Conservation (phyloP, 1,139 yeast genomes). For the Suhomyces chickasaworum region DNA sequence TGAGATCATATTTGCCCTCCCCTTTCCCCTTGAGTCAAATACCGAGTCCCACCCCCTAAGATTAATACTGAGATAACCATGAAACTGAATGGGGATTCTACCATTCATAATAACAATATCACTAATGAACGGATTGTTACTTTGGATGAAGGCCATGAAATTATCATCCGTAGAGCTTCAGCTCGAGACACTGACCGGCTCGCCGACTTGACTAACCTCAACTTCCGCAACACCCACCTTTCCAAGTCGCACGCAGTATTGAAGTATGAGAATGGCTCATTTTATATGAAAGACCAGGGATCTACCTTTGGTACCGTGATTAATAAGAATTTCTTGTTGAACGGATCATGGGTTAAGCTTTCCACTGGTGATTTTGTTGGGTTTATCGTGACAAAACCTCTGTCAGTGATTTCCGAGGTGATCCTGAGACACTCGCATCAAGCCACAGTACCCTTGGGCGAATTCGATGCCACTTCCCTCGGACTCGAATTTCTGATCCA, state of each 20-base stretch:
- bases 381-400: slow-evolving; percentile 35
- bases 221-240: slow-evolving; percentile 35
- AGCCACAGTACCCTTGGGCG: slow-evolving; percentile 22
- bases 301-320: slow-evolving; percentile 48
- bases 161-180: slow-evolving; percentile 33
- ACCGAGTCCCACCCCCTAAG: slow-evolving; percentile 6
- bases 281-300: slow-evolving; percentile 31
- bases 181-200: slow-evolving; percentile 26
- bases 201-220: slow-evolving; percentile 31
- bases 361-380: slow-evolving; percentile 32
- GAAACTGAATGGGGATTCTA: not conserved
- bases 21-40: not conserved
- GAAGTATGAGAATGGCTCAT: slow-evolving; percentile 19
- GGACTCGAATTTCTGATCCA: slow-evolving; percentile 27
- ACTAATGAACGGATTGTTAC: slow-evolving; percentile 23
- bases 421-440: slow-evolving; percentile 15
- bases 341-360: slow-evolving; percentile 24
- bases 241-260: slow-evolving; percentile 36
- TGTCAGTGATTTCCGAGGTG: slow-evolving; percentile 23
- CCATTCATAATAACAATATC: slow-evolving; percentile 2
- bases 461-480: slow-evolving; percentile 29
- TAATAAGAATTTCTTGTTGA: slow-evolving; percentile 29
- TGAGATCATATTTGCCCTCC: no score
- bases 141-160: slow-evolving; percentile 20
- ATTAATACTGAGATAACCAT: not conserved